Conservation (phyloP, 371 early-diverging fungal species). For the Actinomortierella ambigua region DNA sequence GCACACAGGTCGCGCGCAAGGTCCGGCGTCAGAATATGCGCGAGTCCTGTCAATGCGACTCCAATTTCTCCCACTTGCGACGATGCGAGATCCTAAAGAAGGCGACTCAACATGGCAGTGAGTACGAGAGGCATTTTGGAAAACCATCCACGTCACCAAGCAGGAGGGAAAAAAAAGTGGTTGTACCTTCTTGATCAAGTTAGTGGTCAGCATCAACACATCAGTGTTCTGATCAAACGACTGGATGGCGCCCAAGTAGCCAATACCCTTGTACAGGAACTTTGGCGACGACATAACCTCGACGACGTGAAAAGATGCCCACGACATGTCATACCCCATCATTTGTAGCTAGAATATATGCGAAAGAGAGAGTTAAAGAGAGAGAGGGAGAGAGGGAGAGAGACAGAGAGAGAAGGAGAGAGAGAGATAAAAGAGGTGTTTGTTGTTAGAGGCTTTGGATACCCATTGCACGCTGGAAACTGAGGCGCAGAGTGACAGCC, state of each 20-base stretch:
- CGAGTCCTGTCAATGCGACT: slow-evolving; percentile 89
- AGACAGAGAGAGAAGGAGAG: neutral
- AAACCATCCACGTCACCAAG: neutral
- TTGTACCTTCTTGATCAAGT: slow-evolving; percentile 90
- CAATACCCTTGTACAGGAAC: slow-evolving; percentile 84
- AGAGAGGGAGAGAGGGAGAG: slow-evolving; percentile 4
- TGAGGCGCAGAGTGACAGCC: no score
- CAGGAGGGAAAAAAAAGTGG: no score
- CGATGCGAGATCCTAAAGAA: slow-evolving; percentile 81
- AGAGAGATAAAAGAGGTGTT: no score
- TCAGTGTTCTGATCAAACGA: slow-evolving; percentile 94
- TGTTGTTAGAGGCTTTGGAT: no score
- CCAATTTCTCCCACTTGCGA: slow-evolving; percentile 81
- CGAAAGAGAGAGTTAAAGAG: neutral
- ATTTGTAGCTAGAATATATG: slow-evolving; percentile 79
- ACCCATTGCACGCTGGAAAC: no score
- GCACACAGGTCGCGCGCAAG: slow-evolving; percentile 89
- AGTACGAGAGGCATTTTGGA: neutral
- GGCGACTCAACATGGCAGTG: neutral
- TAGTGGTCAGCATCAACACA: slow-evolving; percentile 95
- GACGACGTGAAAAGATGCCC: slow-evolving; percentile 97
- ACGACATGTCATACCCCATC: slow-evolving; percentile 96
- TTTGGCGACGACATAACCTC: slow-evolving; percentile 95
- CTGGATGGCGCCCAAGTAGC: slow-evolving; percentile 90
- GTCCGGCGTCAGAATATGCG: slow-evolving; percentile 91